These are phyloP conservation scores for Acanthamoeba castellanii DNA, from an alignment of 208 protist genomes.

Conservation along the genomic window DNA sequence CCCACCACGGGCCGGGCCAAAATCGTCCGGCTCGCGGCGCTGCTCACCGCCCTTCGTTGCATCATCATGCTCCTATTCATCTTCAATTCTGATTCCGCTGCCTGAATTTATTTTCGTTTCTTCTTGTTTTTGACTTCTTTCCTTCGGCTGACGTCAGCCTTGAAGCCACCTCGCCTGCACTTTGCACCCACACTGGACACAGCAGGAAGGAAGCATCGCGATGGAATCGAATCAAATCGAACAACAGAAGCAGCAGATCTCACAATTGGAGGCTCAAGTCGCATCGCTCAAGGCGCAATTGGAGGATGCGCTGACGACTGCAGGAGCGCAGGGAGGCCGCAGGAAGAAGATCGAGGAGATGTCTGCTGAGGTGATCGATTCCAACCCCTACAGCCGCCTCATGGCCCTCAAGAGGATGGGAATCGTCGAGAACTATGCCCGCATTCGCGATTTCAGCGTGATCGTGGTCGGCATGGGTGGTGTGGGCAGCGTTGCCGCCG, in stretches of 20 bases:
- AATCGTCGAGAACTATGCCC: slow-evolving; percentile 97
- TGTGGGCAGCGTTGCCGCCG: slow-evolving; percentile 96
- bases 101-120: not conserved
- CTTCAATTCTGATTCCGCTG: not conserved
- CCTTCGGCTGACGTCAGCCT: too few relatives aligned
- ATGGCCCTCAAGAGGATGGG: slow-evolving; percentile 98
- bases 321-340: not conserved
- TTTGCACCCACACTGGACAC: not conserved
- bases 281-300: not conserved
- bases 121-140: not conserved
- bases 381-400: slow-evolving; percentile 95
- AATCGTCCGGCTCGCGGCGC: not conserved
- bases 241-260: not conserved
- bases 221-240: not conserved
- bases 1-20: not conserved
- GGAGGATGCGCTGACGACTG: not conserved
- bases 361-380: slow-evolving; percentile 94
- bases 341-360: slow-evolving; percentile 87
- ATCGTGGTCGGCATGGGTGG: slow-evolving; percentile 96
- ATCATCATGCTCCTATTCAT: not conserved
- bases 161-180: not conserved
- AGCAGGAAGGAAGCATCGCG: too few relatives aligned
- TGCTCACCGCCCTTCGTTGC: not conserved
- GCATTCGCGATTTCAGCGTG: slow-evolving; percentile 94
- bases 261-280: not conserved